phyloP scores from a whole-genome alignment of 2,329 filamentous ascomycete species.

The Diaporthe sp. region DNA sequence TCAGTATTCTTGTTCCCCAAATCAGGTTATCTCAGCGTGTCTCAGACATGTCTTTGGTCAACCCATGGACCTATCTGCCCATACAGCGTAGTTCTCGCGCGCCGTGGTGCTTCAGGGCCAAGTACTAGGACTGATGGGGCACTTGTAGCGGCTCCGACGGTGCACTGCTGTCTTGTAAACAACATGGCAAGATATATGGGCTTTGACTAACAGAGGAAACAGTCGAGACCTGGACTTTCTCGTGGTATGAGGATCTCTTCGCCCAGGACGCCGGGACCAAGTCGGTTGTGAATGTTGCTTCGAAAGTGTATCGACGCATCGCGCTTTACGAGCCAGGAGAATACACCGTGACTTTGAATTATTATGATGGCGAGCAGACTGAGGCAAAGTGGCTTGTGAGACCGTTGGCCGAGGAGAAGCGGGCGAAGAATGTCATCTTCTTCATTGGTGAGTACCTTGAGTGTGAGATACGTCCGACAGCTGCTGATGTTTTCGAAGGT shows the following conservation, averaged over 20 bases:
- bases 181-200: not conserved
- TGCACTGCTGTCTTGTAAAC: not conserved
- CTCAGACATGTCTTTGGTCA: not conserved
- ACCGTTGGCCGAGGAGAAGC: constrained; percentile 76
- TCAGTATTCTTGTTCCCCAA: not conserved
- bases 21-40: not conserved
- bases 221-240: constrained; percentile 85
- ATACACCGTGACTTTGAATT: constrained; percentile 81
- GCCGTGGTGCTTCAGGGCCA: not conserved
- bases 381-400: constrained; percentile 83
- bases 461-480: not conserved
- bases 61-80: not conserved
- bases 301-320: constrained; percentile 83
- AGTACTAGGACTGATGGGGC: not conserved
- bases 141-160: not conserved
- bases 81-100: not conserved
- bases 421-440: constrained; percentile 86
- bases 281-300: constrained; percentile 82
- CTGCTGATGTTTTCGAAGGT: constrained; percentile 40
- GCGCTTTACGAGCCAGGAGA: constrained; percentile 83
- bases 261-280: constrained; percentile 78
- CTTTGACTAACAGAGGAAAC: not conserved
- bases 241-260: constrained; percentile 89
- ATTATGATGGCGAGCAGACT: constrained; percentile 80
- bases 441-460: constrained; percentile 76